Conservation (phyloP, 768 basidiomycete species). For the Tulasnella sp. region DNA sequence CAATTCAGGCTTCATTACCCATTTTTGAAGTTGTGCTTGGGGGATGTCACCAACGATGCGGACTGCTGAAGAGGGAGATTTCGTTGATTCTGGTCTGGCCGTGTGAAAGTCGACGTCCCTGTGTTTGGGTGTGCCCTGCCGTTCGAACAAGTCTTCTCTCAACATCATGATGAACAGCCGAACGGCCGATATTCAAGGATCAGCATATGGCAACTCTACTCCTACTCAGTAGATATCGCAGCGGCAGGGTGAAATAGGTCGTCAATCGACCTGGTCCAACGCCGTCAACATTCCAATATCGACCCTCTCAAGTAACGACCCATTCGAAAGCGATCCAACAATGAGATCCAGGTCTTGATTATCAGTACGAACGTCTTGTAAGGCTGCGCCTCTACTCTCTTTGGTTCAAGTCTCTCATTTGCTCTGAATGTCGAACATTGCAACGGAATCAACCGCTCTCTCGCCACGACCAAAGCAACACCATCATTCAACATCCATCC, state of each 20-base stretch:
- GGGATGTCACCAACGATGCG: neutral
- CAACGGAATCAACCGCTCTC: neutral
- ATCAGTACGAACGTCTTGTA: neutral
- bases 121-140: neutral
- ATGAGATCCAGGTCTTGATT: neutral
- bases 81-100: neutral
- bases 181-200: no score
- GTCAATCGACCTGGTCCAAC: no score
- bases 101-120: neutral
- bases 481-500: neutral
- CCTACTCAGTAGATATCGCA: neutral
- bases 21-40: slow-evolving; percentile 6
- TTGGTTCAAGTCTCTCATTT: neutral
- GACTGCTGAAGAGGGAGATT: neutral
- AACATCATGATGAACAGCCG: no score
- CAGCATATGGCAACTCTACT: neutral
- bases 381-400: neutral
- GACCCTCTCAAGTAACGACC: neutral
- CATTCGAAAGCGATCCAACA: neutral
- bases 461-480: slow-evolving; percentile 4
- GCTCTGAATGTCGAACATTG: neutral
- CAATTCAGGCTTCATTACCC: neutral
- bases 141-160: neutral
- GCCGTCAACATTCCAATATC: neutral
- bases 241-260: no score